Base-by-base conservation (phyloP, 2,329 filamentous ascomycete genomes). In the Colletotrichum sublineola region DNA sequence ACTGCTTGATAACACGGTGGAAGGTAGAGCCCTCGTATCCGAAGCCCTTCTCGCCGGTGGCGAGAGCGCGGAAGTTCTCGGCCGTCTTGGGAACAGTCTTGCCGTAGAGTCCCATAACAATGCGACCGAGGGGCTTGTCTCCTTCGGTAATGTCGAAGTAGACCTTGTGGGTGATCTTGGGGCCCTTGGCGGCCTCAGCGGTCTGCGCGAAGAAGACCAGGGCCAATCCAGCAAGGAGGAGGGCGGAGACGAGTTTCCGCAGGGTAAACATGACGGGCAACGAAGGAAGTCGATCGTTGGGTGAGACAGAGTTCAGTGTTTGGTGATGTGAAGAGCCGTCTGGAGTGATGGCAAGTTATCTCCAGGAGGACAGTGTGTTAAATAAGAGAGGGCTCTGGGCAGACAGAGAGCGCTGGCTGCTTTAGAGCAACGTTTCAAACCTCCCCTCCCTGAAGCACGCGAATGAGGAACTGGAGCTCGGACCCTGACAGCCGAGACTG, bases 91-190 rank as follows among this genome's bases (percentile, higher is more conserved):
- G 94, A 40, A 94, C 92, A 53, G 93, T 96, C 88, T 94, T 94
- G 84, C 94, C 94, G 81, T 96, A 97, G 63, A 97, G 91, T 77
- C 94, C 94, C 46, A 96, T 90, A 76, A 94, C 91, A 77, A 97
- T 88, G 74, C 92, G 90, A 74, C 94, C 94, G 53, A 96, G 80
- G 60, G 88, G 81, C 83, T 94, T 87, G 75, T 94, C 94, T 79
- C 92, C 94, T 79, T 94, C 91, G 78, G 88, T 84, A 76, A 97
- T 91, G 83, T 96, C 94, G 82, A 97, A 96, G 88, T 90, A 96
- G 84, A 96, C 94, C 91, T 97, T 97, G 88, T 94, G 88, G 79
- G 95, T 98, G 86, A 98, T 96, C 91, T 96, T 97, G 75, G 94
- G 96, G 58, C 96, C 96, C 86, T 96, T 94, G 76, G 87, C 87